Percentiles rank a stretch among this genome's conserved stretches.
Evolutionary conservation across 768 basidiomycete genomes (phyloP).

Genomic region (Lactarius evosmus): DNA sequence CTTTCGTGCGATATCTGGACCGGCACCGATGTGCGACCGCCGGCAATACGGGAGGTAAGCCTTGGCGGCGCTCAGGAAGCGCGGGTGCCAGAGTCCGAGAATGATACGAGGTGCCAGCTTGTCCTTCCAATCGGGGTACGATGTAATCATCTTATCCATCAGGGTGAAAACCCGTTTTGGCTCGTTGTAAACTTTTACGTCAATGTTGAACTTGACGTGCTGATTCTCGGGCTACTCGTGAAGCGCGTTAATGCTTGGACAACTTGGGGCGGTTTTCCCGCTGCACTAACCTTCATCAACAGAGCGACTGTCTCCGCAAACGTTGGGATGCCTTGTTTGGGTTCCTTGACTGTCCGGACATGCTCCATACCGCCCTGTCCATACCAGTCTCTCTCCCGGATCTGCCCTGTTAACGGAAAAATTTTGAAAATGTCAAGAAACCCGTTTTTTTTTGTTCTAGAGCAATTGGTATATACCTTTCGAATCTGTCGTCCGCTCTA

Average conservation of each 20-base stretch:
- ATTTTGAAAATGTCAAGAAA: constrained; percentile 23
- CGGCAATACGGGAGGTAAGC: constrained; percentile 75
- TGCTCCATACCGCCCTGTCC: constrained; percentile 61
- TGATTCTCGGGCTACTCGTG: constrained; percentile 61
- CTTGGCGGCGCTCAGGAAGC: constrained; percentile 77
- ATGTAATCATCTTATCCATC: constrained; percentile 65
- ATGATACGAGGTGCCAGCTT: constrained; percentile 75
- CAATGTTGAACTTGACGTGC: constrained; percentile 79
- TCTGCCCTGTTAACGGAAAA: constrained; percentile 46
- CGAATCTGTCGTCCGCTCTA: constrained; percentile 81
- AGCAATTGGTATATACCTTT: constrained; percentile 46
- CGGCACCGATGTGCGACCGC: constrained; percentile 80
- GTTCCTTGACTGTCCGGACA: constrained; percentile 73
- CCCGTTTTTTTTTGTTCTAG: neutral
- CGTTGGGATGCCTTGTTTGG: constrained; percentile 87
- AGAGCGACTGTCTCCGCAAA: constrained; percentile 79
- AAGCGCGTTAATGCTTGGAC: constrained; percentile 11
- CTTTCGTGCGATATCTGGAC: constrained; percentile 65
- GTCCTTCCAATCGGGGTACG: constrained; percentile 69
- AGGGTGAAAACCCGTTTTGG: constrained; percentile 79
- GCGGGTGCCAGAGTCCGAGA: constrained; percentile 88
- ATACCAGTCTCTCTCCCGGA: constrained; percentile 48
- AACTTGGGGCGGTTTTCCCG: constrained; percentile 19
- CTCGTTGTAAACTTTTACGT: constrained; percentile 92
- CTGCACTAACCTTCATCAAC: constrained; percentile 63